Evolutionary conservation across 176 grass and related monocot species (phyloP), one percentile per base, ranked within the genome.

Genomic region (Oryza meyeriana): DNA sequence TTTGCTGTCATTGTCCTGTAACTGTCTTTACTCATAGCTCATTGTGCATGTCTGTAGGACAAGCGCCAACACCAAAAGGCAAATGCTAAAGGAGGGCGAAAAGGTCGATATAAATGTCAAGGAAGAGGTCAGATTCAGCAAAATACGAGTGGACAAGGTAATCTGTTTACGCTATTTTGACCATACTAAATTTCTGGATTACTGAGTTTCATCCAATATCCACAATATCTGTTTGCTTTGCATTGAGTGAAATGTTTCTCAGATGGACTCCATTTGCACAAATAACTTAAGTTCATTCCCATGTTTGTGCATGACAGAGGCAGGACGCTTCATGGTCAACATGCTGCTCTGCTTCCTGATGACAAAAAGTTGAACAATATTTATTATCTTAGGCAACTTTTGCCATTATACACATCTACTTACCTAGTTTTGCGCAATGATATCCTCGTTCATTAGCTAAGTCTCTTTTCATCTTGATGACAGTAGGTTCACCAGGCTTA

Each of bases 81-180:
- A 61, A 81, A 85, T 89, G 40, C 38, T 83, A 94, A 89, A 85
- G 85, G 74, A 75, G 88, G 64, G 12, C 78, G 65, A 34, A 95
- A 76, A 76, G 84, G 76, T 73, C 41, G 69, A n/a, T 74, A 85
- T 71, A 87, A 59, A 67, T 75, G 24, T 28, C 91, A 85, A 84
- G 80, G 69, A 79, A 93, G 84, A 71, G 55, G 82, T 83, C 86
- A 84, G 34, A 63, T 66, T 87, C 91, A 89, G 65, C 81, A 87
- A 83, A 89, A 75, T 71, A 29, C 36, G 71, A 80, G 69, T 47
- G 82, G 75, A 76, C 90, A 90, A 86, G 85, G 93, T 92, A 85
- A 75, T 50, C 2, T 44, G 36, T n/a, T 69, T 73, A 78, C 10
- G 30, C 36, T 30, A 26, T 18, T 24, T 12, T 59, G 26, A 58